Evolutionary conservation across 805 yeast genomes (phyloP).

Genomic region (Yamadazyma philogaea): DNA sequence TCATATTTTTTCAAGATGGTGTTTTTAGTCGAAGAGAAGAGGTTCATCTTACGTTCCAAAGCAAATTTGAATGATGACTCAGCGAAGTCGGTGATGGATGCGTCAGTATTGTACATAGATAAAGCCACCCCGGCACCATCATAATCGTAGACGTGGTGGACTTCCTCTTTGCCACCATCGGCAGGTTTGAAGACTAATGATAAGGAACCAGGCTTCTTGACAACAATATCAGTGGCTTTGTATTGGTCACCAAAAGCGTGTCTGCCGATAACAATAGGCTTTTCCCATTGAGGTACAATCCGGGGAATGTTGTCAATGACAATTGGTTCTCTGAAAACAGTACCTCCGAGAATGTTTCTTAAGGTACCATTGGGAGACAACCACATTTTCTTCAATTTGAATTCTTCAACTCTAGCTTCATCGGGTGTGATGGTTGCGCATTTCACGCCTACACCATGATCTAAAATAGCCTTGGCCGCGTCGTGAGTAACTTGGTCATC

Average conservation of each 20-base stretch:
- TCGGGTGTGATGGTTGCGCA: slow-evolving; percentile 99
- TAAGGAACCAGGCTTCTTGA: slow-evolving; percentile 77
- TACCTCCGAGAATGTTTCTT: slow-evolving; percentile 92
- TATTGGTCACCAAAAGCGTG: slow-evolving; percentile 98
- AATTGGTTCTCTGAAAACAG: slow-evolving; percentile 96
- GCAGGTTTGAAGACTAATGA: slow-evolving; percentile 73
- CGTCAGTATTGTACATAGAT: slow-evolving; percentile 95
- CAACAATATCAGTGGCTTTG: slow-evolving; percentile 82
- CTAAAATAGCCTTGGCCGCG: slow-evolving; percentile 83
- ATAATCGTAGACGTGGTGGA: slow-evolving; percentile 64
- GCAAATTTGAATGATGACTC: slow-evolving; percentile 89
- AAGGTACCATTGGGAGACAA: slow-evolving; percentile 95
- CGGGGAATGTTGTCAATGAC: slow-evolving; percentile 87
- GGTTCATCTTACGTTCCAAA: slow-evolving; percentile 67
- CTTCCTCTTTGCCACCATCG: slow-evolving; percentile 54
- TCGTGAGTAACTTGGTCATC: slow-evolving; percentile 85
- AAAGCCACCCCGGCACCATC: slow-evolving; percentile 76
- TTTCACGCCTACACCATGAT: slow-evolving; percentile 91
- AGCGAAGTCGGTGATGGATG: slow-evolving; percentile 89
- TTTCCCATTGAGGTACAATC: slow-evolving; percentile 86
- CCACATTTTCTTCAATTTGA: slow-evolving; percentile 93
- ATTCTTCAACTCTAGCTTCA: slow-evolving; percentile 92
- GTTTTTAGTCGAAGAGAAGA: slow-evolving; percentile 89
- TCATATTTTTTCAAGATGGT: slow-evolving; percentile 92
- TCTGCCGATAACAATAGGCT: slow-evolving; percentile 95